Base-by-base conservation (phyloP, 2,329 filamentous ascomycete genomes). In the Colletotrichum chrysophilum region DNA sequence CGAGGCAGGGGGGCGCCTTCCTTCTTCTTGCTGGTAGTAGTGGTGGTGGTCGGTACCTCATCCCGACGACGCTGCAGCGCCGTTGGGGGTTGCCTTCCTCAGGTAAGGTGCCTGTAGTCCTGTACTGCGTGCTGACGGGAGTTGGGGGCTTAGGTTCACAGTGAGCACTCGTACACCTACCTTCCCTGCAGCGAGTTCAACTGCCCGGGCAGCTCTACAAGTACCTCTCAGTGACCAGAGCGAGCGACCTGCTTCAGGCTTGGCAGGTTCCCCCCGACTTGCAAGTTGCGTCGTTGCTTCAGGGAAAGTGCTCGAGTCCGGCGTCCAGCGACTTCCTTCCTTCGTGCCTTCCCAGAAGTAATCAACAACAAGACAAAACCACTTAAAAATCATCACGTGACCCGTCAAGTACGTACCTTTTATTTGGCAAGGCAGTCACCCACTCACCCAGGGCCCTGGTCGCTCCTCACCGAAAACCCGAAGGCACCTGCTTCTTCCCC, bases 251-350 rank as follows among this genome's bases (percentile, higher is more conserved):
- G 18, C 61, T 64, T 30, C 58, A 52, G 65, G 38, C 69, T 72
- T 62, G 73, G 68, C 73, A 43, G 69, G 69, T 48, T 72, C 43
- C 69, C 73, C 72, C 69, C 69, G 67, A 52, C 62, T 66, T 61
- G 43, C 43, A 21, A 13, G 43, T 48, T 48, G 43, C 43, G 43
- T 21, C n/a, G 43, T 48, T 48, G 68, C 32, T 60, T 34, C 55
- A 18, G 34, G 32, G 30, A 62, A 38, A 34, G 61, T 71, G 67
- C 36, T 32, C 61, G 24, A 71, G 34, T 12, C 38, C 43, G 7
- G 18, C n/a, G 43, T 48, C 38, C 16, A 43, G 38, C 38, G 38
- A 18, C 38, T 36, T 36, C 34, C 34, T 36, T 36, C 34, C 38
- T 43, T n/a, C 38, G 3, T 18, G 4, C 60, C 21, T 64, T 64